Conservation (phyloP, 495 filamentous ascomycete genomes). For the Xylaria nigripes region DNA sequence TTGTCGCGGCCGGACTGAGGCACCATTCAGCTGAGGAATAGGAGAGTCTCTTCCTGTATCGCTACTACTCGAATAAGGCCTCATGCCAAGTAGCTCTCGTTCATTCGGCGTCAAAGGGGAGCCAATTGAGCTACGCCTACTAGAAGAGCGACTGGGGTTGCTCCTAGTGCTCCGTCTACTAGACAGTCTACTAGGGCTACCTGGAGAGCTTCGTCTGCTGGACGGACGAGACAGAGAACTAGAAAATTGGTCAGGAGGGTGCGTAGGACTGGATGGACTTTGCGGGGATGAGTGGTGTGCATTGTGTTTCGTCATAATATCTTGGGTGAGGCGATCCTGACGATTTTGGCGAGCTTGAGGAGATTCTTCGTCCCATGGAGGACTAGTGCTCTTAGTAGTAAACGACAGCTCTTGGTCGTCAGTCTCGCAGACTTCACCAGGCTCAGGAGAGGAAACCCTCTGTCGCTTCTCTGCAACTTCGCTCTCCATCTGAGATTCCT, state of each 20-base stretch:
- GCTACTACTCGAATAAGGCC: conserved; percentile 7
- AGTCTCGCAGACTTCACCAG: conserved; percentile 22
- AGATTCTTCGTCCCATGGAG: background rate
- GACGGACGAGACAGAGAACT: background rate
- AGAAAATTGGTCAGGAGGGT: background rate
- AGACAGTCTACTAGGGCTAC: background rate
- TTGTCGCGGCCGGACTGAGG: conserved; percentile 18
- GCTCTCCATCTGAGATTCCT: background rate
- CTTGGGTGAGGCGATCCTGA: background rate
- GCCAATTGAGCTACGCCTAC: conserved; percentile 10
- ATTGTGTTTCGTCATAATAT: background rate
- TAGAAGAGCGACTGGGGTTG: conserved; percentile 9
- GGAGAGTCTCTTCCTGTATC: conserved; percentile 13
- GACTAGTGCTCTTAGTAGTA: conserved; percentile 8
- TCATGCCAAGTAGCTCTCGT: conserved; percentile 17
- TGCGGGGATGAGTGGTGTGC: background rate
- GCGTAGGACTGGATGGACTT: background rate
- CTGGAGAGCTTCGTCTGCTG: background rate
- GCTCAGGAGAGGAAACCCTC: conserved; percentile 19
- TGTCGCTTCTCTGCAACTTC: background rate
- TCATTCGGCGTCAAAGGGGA: conserved; percentile 19
- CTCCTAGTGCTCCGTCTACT: conserved; percentile 4
- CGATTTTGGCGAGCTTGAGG: background rate
- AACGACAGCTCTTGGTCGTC: conserved; percentile 10
- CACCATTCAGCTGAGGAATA: conserved; percentile 18